A percentile compares a stretch with the other conserved stretches of the same genome.
Conservation (phyloP, 192 early-diverging fungal species). For the Rhizophagus prolifer region DNA sequence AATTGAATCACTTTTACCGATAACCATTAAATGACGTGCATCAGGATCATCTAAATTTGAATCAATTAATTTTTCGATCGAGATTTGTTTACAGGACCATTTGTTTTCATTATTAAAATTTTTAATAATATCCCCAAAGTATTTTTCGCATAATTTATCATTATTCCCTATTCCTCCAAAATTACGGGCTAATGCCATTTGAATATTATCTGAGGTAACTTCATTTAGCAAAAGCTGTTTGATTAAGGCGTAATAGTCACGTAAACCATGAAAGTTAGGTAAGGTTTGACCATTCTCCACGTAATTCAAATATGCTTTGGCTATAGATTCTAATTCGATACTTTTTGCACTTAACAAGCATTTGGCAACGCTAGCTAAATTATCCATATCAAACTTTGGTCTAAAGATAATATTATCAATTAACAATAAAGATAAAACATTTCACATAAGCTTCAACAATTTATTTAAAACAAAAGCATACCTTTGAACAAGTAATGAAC, state of each 20-base stretch:
- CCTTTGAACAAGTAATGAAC: neutral
- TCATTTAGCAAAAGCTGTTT: neutral
- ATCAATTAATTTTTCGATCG: conserved; percentile 7
- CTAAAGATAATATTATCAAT: neutral
- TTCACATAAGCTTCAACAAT: neutral
- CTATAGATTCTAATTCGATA: neutral
- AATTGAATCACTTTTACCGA: conserved; percentile 25
- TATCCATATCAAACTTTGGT: neutral
- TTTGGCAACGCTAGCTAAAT: neutral
- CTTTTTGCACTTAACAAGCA: neutral
- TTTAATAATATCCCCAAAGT: conserved; percentile 1
- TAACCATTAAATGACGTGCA: conserved; percentile 22
- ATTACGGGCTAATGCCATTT: conserved; percentile 27
- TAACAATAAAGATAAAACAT: neutral
- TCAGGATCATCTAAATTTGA: conserved; percentile 15
- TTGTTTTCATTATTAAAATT: neutral
- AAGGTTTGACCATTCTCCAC: neutral
- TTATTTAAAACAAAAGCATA: neutral
- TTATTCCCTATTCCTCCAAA: conserved; percentile 18
- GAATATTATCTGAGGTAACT: neutral
- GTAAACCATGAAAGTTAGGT: conserved; percentile 29
- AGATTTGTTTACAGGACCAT: conserved; percentile 1
- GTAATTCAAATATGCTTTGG: neutral
- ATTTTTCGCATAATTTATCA: neutral
- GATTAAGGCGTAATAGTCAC: neutral